Conservation (phyloP, 192 early-diverging fungal species). For the Coemansia sp. region DNA sequence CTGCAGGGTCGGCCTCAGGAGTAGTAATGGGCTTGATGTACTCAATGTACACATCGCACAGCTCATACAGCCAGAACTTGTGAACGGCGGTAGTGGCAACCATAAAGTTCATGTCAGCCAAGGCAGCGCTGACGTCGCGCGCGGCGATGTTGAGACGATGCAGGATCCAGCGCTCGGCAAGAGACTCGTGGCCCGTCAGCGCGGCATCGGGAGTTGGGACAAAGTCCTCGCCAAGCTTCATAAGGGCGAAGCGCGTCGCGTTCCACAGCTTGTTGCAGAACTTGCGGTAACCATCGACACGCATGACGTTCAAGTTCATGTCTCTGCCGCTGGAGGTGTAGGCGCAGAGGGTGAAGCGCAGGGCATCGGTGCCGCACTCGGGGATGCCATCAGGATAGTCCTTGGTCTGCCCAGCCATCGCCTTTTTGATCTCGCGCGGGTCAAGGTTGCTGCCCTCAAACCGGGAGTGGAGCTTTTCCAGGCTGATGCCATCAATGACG, state of each 20-base stretch:
- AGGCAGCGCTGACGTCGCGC: slow-evolving; percentile 69
- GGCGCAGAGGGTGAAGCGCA: slow-evolving; percentile 77
- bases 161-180: slow-evolving; percentile 93
- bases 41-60: slow-evolving; percentile 98
- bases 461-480: slow-evolving; percentile 74
- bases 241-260: slow-evolving; percentile 91
- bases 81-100: slow-evolving; percentile 81
- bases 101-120: slow-evolving; percentile 91
- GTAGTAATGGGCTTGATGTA: slow-evolving; percentile 84
- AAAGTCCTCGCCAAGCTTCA: slow-evolving; percentile 91
- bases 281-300: slow-evolving; percentile 98
- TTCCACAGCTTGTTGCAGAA: slow-evolving; percentile 99
- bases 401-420: slow-evolving; percentile 76
- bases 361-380: slow-evolving; percentile 95
- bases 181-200: slow-evolving; percentile 75
- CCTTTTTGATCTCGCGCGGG: slow-evolving; percentile 81
- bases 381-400: slow-evolving; percentile 98
- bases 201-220: slow-evolving; percentile 59
- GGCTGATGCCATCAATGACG: slow-evolving; percentile 90
- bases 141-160: slow-evolving; percentile 82
- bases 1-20: slow-evolving; percentile 57
- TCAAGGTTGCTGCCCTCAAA: slow-evolving; percentile 87
- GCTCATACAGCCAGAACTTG: slow-evolving; percentile 94
- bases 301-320: slow-evolving; percentile 91
- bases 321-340: slow-evolving; percentile 79